Base-by-base conservation (phyloP, 257 asterid genomes). In the Solanum etuberosum region DNA sequence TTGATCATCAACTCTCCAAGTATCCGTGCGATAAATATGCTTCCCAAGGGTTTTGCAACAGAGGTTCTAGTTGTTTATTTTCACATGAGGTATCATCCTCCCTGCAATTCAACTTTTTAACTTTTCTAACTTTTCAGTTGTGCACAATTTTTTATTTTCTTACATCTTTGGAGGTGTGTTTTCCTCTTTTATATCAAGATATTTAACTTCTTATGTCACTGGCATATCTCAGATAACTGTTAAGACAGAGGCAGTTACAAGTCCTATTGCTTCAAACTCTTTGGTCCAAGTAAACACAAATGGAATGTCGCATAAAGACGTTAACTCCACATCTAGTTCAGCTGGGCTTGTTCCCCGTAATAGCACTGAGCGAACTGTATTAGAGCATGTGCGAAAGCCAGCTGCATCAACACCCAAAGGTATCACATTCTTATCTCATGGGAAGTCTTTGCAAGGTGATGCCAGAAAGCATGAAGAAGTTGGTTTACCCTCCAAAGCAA, bases 1-100 rank as follows among this genome's bases (percentile, higher is more conserved):
- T 68, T 89, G 99, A 97, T 88, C 99, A 97, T 85, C 90, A 94
- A 86, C 98, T 97, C 89, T 94, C 98, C 54, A 97, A 97, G 86
- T 97, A 94, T 90, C 97, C 95, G 16, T 95, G 99, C 94, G 89
- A 91, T 77, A 95, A 94, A 80, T 88, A 87, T 90, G 84, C 89
- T 61, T 40, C 93, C 85, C 92, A 83, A 4, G 98, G 98, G 84
- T 94, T 90, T 92, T 97, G 99, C 91, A 87, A 86, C 89, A 93
- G 99, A 91, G 98, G 99, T 85, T 90, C 95, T 85, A 91, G 90
- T 70, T 97, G 99, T 87, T 88, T 94, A 94, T 97, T 97, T 86
- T 95, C 98, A 25, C 99, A 97, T 73, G 89, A 93, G 98, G 99
- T 95, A 89, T 61, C 29, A 46, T 87, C 86, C 92, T 67, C 71